A percentile compares a stretch with the other conserved stretches of the same genome.
Conservation (phyloP, 2,329 filamentous ascomycete genomes). For the Sporothrix phasma region DNA sequence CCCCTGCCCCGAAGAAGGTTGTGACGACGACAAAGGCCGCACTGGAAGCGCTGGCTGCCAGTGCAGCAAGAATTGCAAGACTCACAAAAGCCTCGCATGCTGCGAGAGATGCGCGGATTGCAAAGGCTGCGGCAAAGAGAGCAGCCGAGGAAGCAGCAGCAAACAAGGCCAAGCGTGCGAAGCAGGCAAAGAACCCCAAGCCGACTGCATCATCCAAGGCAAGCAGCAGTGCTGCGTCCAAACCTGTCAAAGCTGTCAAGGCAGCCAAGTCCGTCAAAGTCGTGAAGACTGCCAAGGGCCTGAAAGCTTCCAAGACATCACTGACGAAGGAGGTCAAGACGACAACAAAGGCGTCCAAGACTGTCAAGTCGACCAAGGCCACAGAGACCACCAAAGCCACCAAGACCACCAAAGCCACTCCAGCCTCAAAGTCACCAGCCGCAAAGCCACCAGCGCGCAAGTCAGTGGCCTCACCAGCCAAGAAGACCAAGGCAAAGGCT, state of each 20-base stretch:
- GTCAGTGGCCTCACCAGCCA: neutral
- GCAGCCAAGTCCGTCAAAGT: slow-evolving; percentile 24
- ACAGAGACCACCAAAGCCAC: neutral
- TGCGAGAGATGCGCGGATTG: slow-evolving; percentile 21
- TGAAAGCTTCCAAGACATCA: slow-evolving; percentile 10
- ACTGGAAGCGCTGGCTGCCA: slow-evolving; percentile 9
- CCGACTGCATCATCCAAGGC: neutral
- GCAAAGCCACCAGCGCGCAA: neutral
- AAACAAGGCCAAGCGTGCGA: slow-evolving; percentile 6
- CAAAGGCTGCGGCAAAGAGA: slow-evolving; percentile 16
- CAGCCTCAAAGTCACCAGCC: no score
- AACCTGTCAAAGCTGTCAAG: neutral
- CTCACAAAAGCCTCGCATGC: slow-evolving; percentile 20
- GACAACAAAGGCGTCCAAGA: neutral
- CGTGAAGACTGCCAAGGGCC: slow-evolving; percentile 22
- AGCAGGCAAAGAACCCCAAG: slow-evolving; percentile 7
- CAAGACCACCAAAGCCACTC: neutral
- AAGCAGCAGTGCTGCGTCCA: neutral
- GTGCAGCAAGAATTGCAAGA: slow-evolving; percentile 7
- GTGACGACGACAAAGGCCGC: slow-evolving; percentile 16
- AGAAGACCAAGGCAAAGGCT: neutral
- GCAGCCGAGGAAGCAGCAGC: neutral
- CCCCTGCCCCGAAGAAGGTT: neutral
- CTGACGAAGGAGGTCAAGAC: neutral
- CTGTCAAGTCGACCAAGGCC: neutral